Evolutionary conservation across 495 filamentous ascomycete genomes (phyloP), one percentile per base, ranked within the genome.

Genomic region (Neurospora sp.): DNA sequence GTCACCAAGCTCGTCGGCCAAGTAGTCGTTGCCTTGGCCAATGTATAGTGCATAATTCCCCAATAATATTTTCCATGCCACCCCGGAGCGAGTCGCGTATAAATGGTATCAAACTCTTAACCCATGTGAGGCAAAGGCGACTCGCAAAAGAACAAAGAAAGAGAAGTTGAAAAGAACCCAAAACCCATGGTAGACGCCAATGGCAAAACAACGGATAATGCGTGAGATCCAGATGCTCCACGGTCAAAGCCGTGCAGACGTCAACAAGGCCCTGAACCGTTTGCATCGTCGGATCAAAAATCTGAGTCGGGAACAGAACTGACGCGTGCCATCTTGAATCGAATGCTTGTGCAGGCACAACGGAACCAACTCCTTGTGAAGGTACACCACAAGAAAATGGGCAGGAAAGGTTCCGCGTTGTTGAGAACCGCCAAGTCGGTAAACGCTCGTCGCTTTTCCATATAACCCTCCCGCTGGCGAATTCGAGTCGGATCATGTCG

Each of bases 91-190:
- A 44, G 69, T 18, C 40, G 70, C 70, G 70, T 35, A 71, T 35
- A 37, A 71, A 53, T 71, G 70, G 70, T 65, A 71, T 71, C 53
- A 71, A 71, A 71, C 41, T 27, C 41, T 38, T 71, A 37, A 39
- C n/a, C 70, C 70, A 35, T 71, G 70, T 40, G 16, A 22, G 27
- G 53, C 8, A 39, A 61, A 65, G 22, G 20, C 44, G 38, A 41
- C 37, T 22, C 31, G 41, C n/a, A 72, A 31, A 68, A 72, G 2
- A 61, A 61, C 53, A 61, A 61, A 61, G 27, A 61, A 61, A 61
- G 53, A 61, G 53, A 61, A 61, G 27, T 61, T 35, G 27, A 61
- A 61, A 61, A 61, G 22, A 35, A 35, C 53, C 53, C 27, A 61
- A 61, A 61, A 61, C 27, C 22, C 53, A 61, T 61, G 53, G 53